Evolutionary conservation across 768 basidiomycete genomes (phyloP), one percentile per base, ranked within the genome.

Genomic region (Serendipita sp.): DNA sequence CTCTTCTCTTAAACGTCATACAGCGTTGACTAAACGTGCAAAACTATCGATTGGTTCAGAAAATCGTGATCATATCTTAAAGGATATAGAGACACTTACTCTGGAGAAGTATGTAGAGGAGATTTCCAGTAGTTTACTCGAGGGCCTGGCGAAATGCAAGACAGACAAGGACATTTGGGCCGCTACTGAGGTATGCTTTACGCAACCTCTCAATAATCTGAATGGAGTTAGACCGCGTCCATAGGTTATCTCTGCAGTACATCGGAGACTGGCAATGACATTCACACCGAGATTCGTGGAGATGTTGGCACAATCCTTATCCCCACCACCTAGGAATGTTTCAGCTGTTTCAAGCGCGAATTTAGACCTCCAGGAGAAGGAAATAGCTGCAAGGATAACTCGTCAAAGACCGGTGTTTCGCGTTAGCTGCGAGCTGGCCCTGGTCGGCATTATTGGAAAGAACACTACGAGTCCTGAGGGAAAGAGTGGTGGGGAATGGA

Each of bases 71-170:
- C 85, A 90, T 68, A 84, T 95, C 64, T 75, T 96, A 67, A 97
- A 93, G 73, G 96, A 99, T 69, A 84, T 96, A 66, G 86, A 93
- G 65, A 79, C 86, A 0, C 79, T 99, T 62, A 85, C 90, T 1
- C 77, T 99, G 63, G 92, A 92, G 75, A 98, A 96, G 74, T 98
- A 99, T 71, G 79, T 94, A 53, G 94, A 96, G 69, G 96, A 99
- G 74, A 86, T 97, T 65, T 89, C 87, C 1, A 82, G 83, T 11
- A 94, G 93, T 4, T 78, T 86, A 0, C 75, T 90, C 2, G 96
- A 99, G 70, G 96, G 96, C 3, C 76, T 93, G 42, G 73, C 73
- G 7, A 82, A 87, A 66, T 95, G 93, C 72, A 96, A 92, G 75
- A 89, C 88, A 0, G 95, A 96, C 72, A 85, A 86, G 66, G 95